These are phyloP conservation scores for Cryphonectria naterciae DNA, from an alignment of 2,329 filamentous ascomycete species.

Conservation along the genomic window DNA sequence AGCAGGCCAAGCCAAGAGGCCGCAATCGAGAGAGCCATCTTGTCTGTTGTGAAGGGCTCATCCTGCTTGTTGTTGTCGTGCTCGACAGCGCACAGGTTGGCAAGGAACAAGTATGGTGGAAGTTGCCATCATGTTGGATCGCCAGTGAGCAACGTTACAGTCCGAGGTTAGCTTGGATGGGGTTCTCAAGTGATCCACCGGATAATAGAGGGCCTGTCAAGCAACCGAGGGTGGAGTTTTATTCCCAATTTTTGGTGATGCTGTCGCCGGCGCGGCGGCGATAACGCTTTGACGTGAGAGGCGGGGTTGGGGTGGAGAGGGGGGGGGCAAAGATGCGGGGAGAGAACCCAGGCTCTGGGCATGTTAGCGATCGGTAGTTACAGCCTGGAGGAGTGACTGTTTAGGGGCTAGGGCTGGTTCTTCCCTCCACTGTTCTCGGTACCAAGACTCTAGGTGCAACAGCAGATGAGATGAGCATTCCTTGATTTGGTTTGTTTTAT, in stretches of 20 bases:
- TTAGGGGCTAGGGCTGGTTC: not conserved
- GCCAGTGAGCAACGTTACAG: constrained; percentile 17
- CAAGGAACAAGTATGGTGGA: not conserved
- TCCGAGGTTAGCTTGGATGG: not conserved
- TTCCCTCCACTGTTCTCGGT: not conserved
- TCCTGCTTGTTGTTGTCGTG: too few species aligned
- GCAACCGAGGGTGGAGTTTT: constrained; percentile 1
- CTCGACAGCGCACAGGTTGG: not conserved
- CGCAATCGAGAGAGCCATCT: not conserved
- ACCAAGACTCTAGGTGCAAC: too few species aligned
- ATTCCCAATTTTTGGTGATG: not conserved
- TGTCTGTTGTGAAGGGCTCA: not conserved
- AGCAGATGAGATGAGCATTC: not conserved
- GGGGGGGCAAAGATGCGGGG: constrained; percentile 2
- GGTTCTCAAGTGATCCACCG: not conserved
- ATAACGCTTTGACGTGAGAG: not conserved
- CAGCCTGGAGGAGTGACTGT: not conserved
- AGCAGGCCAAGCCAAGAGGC: constrained; percentile 1
- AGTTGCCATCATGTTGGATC: not conserved
- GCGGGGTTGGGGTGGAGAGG: too few species aligned
- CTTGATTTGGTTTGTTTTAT: not conserved
- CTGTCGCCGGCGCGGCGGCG: constrained; percentile 3
- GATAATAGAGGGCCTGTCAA: not conserved
- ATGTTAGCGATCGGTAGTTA: not conserved
- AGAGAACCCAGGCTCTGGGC: not conserved